Percentiles rank a stretch among this genome's conserved stretches.
These are phyloP conservation scores for Chlamydomonas sphaeroides DNA, from an alignment of 139 green algal genomes.

Conservation along the genomic window DNA sequence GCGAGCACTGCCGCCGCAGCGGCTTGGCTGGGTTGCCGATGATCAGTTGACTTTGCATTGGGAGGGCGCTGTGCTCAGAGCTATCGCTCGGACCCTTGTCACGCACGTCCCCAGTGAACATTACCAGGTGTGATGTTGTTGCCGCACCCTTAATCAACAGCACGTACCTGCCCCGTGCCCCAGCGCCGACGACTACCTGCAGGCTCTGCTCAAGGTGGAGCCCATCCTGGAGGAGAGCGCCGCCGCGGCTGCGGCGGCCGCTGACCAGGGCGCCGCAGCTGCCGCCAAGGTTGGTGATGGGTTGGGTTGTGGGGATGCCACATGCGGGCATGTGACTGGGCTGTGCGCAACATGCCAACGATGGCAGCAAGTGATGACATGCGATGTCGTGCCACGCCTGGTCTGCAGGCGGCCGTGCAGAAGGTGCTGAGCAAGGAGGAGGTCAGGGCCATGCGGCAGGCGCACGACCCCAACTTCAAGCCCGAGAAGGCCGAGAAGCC, in stretches of 20 bases:
- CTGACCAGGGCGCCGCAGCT: conserved; percentile 50
- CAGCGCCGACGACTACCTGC: conserved; percentile 64
- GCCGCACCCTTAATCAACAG: no score
- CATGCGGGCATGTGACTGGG: no score
- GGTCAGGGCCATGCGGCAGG: conserved; percentile 62
- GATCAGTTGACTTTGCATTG: no score
- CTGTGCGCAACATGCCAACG: no score
- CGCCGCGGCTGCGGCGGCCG: conserved; percentile 54
- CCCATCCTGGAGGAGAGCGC: conserved; percentile 70
- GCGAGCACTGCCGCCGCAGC: no score
- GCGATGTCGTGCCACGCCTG: no score
- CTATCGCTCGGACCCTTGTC: no score
- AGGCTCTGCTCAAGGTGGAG: conserved; percentile 64
- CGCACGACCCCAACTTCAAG: conserved; percentile 78
- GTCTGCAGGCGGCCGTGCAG: conserved; percentile 68
- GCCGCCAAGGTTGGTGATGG: conserved; percentile 43
- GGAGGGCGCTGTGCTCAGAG: no score
- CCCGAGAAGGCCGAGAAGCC: conserved; percentile 43
- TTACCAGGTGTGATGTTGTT: neutral
- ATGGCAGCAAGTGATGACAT: neutral
- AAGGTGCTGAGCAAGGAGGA: conserved; percentile 74
- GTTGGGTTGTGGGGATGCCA: no score
- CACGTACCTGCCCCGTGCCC: no score
- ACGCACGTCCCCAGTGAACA: no score
- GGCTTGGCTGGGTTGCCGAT: no score